phyloP scores from a whole-genome alignment of 768 basidiomycete species.

The Paxillus rubicundulus region DNA sequence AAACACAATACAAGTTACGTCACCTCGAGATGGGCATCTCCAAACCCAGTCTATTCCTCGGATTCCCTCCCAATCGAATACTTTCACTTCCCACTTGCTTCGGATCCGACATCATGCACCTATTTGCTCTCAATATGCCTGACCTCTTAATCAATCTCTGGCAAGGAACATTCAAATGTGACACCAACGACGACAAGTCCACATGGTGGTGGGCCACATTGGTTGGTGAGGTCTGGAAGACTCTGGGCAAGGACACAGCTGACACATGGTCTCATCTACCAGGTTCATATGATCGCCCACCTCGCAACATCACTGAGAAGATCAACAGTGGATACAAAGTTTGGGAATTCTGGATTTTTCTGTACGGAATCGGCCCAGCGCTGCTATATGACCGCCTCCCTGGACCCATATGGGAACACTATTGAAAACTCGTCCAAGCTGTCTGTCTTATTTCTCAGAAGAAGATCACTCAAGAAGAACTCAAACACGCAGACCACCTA shows the following conservation, averaged over 20 bases:
- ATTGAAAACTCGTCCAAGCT: conserved; percentile 18
- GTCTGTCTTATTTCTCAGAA: conserved; percentile 18
- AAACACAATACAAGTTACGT: not conserved
- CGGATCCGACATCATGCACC: not conserved
- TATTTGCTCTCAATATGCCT: not conserved
- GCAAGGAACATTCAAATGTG: not conserved
- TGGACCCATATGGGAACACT: conserved; percentile 14
- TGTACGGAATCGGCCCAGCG: conserved; percentile 16
- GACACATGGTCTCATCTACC: no score
- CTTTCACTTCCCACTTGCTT: not conserved
- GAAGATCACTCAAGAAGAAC: conserved; percentile 10
- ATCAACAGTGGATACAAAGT: no score
- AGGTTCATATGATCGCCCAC: no score
- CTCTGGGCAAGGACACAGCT: not conserved
- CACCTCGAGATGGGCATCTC: not conserved
- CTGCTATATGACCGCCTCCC: conserved; percentile 16
- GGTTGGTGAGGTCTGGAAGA: not conserved
- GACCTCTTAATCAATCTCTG: not conserved
- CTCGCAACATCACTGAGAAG: no score
- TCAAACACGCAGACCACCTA: conserved; percentile 5
- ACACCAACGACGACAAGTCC: not conserved
- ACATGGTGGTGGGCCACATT: not conserved
- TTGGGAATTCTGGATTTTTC: not conserved
- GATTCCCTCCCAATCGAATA: not conserved
- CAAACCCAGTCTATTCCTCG: not conserved